These are phyloP conservation scores for Rhynchospora pubera DNA, from an alignment of 176 grass and related monocot genomes.

Conservation along the genomic window DNA sequence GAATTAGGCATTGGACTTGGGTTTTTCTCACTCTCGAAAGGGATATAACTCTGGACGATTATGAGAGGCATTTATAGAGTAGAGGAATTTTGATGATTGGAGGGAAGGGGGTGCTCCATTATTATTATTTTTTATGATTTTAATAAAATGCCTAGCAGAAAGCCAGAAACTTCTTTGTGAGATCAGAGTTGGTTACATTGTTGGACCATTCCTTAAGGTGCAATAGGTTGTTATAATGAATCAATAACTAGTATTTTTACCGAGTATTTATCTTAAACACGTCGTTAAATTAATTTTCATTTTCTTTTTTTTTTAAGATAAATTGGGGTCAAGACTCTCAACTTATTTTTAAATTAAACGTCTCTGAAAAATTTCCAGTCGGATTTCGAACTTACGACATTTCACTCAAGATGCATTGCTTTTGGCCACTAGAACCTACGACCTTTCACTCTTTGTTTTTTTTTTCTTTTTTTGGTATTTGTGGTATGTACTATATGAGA, in stretches of 20 bases:
- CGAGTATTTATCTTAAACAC: no score
- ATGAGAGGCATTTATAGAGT: neutral
- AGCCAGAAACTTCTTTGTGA: neutral
- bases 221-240: no score
- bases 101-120: neutral
- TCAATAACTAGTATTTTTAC: no score
- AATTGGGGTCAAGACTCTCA: no score
- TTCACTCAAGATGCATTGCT: no score
- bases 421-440: no score
- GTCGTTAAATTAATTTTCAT: neutral
- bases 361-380: no score
- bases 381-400: no score
- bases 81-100: neutral
- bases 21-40: constrained; percentile 1
- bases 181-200: neutral
- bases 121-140: neutral
- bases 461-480: no score
- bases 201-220: no score
- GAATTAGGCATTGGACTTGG: constrained; percentile 2
- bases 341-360: no score
- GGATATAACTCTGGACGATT: neutral
- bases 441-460: no score
- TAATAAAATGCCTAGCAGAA: neutral
- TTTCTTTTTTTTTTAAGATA: neutral
- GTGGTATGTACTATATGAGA: neutral